These are phyloP conservation scores for Candida silvicultrix DNA, from an alignment of 805 yeast genomes.

Conservation along the genomic window DNA sequence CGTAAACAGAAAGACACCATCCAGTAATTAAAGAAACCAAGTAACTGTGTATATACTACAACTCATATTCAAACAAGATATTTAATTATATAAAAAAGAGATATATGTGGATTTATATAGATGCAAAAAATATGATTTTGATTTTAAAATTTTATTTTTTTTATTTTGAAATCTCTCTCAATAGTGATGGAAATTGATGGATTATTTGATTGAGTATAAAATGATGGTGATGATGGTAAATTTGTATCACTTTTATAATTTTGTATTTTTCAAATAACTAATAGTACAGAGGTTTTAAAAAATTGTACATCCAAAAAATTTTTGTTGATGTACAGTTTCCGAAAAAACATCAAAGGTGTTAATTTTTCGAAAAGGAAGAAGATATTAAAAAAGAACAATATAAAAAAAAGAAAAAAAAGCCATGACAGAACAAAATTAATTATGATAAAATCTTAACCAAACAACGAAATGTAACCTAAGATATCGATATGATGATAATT, in stretches of 20 bases:
- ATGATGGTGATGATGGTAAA: neutral
- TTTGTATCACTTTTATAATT: neutral
- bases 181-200: neutral
- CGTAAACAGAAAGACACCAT: too few species aligned
- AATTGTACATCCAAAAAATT: neutral
- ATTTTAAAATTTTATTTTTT: too few species aligned
- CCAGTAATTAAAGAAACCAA: too few species aligned
- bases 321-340: neutral
- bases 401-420: neutral
- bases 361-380: neutral
- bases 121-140: neutral
- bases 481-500: neutral
- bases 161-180: neutral
- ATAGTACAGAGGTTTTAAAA: constrained; percentile 1
- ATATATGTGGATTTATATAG: neutral
- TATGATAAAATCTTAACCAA: neutral
- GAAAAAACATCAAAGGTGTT: too few species aligned
- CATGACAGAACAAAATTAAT: neutral
- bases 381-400: constrained; percentile 9
- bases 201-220: neutral
- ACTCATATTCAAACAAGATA: neutral
- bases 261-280: neutral
- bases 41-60: too few species aligned
- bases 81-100: neutral
- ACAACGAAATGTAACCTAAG: neutral